A percentile compares a stretch with the other conserved stretches of the same genome.
phyloP scores from a whole-genome alignment of 2,329 filamentous ascomycete genomes.

The Pyricularia grisea region DNA sequence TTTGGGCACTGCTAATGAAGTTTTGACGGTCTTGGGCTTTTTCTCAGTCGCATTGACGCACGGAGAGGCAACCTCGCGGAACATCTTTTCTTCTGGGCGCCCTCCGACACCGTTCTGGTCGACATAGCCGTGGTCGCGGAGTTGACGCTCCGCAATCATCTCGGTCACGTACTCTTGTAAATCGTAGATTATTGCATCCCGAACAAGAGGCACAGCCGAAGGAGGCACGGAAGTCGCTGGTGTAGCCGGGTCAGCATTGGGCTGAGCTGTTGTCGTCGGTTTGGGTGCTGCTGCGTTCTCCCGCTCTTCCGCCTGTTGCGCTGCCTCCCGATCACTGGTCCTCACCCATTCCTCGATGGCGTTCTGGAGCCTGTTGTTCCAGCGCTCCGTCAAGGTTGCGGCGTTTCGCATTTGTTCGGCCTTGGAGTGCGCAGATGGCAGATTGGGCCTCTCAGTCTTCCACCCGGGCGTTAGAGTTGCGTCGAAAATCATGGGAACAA shows the following conservation, averaged over 20 bases:
- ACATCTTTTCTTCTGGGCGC: slow-evolving; percentile 22
- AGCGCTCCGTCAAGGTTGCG: slow-evolving; percentile 35
- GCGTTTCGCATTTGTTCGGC: slow-evolving; percentile 46
- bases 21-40: slow-evolving; percentile 10
- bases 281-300: neutral
- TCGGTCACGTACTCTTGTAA: slow-evolving; percentile 9
- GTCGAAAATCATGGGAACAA: slow-evolving; percentile 44
- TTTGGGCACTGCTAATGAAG: neutral
- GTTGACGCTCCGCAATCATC: slow-evolving; percentile 4
- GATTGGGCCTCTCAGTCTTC: slow-evolving; percentile 28
- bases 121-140: slow-evolving; percentile 17
- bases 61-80: slow-evolving; percentile 30
- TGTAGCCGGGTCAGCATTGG: neutral
- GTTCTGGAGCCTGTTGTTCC: slow-evolving; percentile 36
- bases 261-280: neutral
- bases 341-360: slow-evolving; percentile 33
- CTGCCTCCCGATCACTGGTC: neutral
- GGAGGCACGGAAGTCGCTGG: neutral
- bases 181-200: slow-evolving; percentile 4
- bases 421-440: slow-evolving; percentile 33
- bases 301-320: neutral
- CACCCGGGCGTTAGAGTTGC: slow-evolving; percentile 45
- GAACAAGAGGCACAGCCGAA: neutral
- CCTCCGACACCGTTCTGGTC: slow-evolving; percentile 35
- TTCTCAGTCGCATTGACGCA: slow-evolving; percentile 21